Percentiles rank a stretch among this genome's conserved stretches.
These are phyloP conservation scores for Fusarium guadeloupense DNA, from an alignment of 2,329 filamentous ascomycete genomes.

Conservation along the genomic window DNA sequence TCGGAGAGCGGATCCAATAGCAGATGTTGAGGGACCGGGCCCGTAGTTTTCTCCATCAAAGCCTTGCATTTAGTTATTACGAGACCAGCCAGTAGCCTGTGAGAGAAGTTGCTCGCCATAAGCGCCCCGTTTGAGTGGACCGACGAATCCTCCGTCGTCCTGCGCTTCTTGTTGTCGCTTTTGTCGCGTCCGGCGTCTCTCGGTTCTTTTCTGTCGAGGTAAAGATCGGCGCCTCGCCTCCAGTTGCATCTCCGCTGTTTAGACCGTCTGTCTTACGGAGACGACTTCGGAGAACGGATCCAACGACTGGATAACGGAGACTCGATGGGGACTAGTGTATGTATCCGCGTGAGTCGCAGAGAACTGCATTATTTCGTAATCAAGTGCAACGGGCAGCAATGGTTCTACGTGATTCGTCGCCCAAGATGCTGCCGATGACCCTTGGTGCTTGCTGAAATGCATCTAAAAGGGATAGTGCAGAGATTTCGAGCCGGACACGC, in stretches of 20 bases:
- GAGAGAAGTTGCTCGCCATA: not conserved
- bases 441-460: conserved; percentile 9
- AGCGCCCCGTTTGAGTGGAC: conserved; percentile 8
- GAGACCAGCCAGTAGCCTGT: conserved; percentile 22
- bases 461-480: conserved; percentile 29
- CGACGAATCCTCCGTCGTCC: conserved; percentile 13
- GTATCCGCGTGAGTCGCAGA: conserved; percentile 21
- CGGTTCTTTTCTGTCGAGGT: not conserved
- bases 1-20: conserved; percentile 29
- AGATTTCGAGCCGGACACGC: no score
- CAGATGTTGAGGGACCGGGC: conserved; percentile 12
- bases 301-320: conserved; percentile 21
- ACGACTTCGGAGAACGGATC: not conserved
- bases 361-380: conserved; percentile 10
- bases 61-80: conserved; percentile 14
- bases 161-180: conserved; percentile 28
- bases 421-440: not conserved
- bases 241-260: conserved; percentile 11
- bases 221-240: conserved; percentile 18
- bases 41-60: conserved; percentile 26
- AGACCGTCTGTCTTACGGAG: not conserved
- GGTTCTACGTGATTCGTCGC: conserved; percentile 13
- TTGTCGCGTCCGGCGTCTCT: conserved; percentile 34
- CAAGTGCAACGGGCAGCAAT: conserved; percentile 3
- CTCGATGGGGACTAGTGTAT: conserved; percentile 11